A percentile compares a stretch with the other conserved stretches of the same genome.
Conservation (phyloP, 768 basidiomycete genomes). For the Mrakia blollopis region DNA sequence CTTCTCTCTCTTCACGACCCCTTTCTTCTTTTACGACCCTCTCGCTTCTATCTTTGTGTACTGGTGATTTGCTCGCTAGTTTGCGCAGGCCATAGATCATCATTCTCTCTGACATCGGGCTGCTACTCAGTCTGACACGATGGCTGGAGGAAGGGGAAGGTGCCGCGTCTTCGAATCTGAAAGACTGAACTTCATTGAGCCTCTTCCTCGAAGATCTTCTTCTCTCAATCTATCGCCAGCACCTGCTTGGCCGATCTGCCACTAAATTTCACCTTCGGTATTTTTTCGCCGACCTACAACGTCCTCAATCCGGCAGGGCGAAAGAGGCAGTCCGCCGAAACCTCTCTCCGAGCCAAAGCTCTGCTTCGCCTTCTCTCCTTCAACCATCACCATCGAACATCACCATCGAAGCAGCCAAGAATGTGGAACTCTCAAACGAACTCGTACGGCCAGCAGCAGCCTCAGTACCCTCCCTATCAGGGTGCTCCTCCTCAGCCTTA, state of each 20-base stretch:
- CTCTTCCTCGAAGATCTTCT: too few species aligned
- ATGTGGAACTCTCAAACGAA: slow-evolving; percentile 17
- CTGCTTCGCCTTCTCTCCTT: background rate
- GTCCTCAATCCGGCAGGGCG: background rate
- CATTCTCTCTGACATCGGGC: too few species aligned
- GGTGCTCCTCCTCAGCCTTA: slow-evolving; percentile 28
- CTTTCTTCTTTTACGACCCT: background rate
- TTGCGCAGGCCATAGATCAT: too few species aligned
- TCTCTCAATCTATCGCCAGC: too few species aligned
- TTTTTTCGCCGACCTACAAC: too few species aligned
- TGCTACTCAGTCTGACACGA: too few species aligned
- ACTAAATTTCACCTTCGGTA: too few species aligned
- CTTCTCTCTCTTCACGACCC: background rate
- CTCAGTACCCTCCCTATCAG: slow-evolving; percentile 32
- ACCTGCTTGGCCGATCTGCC: too few species aligned
- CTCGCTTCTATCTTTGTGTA: too few species aligned
- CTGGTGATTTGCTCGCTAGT: background rate
- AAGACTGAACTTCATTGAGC: too few species aligned
- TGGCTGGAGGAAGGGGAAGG: too few species aligned
- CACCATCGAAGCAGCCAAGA: background rate
- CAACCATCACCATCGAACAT: background rate
- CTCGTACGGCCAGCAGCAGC: slow-evolving; percentile 17
- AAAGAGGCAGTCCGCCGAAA: background rate
- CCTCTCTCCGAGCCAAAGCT: background rate
- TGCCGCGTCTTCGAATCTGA: too few species aligned